Evolutionary conservation across 208 protist genomes (phyloP), one percentile per base, ranked within the genome.

Genomic region (Trypanosoma lewisi): DNA sequence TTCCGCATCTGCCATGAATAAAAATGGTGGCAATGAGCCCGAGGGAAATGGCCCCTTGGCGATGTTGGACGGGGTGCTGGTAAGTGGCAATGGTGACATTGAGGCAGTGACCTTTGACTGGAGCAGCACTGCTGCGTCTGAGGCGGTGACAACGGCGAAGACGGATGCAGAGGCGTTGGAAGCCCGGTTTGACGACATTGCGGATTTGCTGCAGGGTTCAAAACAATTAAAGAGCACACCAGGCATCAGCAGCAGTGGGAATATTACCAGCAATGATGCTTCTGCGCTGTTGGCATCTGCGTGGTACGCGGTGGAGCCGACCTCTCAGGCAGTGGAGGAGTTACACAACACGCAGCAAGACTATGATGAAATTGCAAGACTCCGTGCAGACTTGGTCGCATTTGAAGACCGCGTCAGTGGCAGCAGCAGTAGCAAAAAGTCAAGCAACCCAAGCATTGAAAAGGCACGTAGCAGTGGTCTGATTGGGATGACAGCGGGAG

Each of bases 401-500:
- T 87, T 92, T 67, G 83, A 82, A 16, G 83, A 91, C 51, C 74
- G 82, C 12, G 68, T 33, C 9, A 89, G 83, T 65, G 74, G 69
- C 27, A 89, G 86, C 34, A 77, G 69, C 49, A 63, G 63, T 33
- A 95, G 79, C 65, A 88, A 80, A 50, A 94, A 79, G 71, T 93
- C 90, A 60, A 93, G 85, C 57, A 72, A 88, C 12, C 79, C 85
- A 37, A 93, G 85, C 67, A 82, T 93, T 67, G 89, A 95, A 67
- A 90, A 93, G 61, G 85, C 72, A 41, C 85, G 89, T 80, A 83
- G 79, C 52, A 95, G 88, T 50, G 63, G 36, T 52, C 16, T 67
- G n/a, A 4, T 51, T 8, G 47, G 47, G 11, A 12, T 30, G 23
- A 27, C 47, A n/a, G 55, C 52, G 0, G 59, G 53, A 37, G 64